Percentiles rank a stretch among this genome's conserved stretches.
Conservation (phyloP, 139 green algal species). For the Parachlorella kessleri region DNA sequence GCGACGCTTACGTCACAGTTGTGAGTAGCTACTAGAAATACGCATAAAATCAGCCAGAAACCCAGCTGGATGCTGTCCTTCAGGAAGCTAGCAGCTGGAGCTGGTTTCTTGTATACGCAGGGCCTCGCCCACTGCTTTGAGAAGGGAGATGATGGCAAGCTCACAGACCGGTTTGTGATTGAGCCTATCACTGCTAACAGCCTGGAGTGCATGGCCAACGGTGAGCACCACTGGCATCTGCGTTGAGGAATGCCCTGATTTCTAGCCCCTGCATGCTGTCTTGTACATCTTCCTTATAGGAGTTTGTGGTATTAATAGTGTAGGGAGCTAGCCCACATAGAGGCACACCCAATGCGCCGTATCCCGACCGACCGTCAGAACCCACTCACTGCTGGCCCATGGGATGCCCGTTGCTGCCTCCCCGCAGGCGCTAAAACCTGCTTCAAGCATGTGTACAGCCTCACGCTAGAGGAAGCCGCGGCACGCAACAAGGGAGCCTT, state of each 20-base stretch:
- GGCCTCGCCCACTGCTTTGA: conserved; percentile 89
- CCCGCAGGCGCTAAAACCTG: conserved; percentile 77
- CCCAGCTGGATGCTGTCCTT: too few relatives aligned
- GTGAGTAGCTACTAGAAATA: conserved; percentile 19
- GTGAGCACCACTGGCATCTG: conserved; percentile 22
- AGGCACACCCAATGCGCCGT: too few relatives aligned
- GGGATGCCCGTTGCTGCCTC: conserved; percentile 67
- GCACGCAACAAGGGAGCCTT: conserved; percentile 49
- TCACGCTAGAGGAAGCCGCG: conserved; percentile 65
- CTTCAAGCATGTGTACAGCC: conserved; percentile 71
- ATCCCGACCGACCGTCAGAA: too few relatives aligned
- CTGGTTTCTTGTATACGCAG: conserved; percentile 31
- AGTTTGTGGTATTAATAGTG: too few relatives aligned
- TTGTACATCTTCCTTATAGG: too few relatives aligned
- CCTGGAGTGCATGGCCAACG: conserved; percentile 85
- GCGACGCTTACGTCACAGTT: conserved; percentile 45
- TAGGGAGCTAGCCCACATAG: too few relatives aligned
- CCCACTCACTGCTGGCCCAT: too few relatives aligned
- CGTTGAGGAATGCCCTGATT: background rate
- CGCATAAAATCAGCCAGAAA: too few relatives aligned
- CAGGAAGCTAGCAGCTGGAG: too few relatives aligned
- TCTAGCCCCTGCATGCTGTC: too few relatives aligned
- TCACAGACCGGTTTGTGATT: conserved; percentile 76
- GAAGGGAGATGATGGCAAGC: conserved; percentile 71
- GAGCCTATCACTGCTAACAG: conserved; percentile 83